phyloP scores from a whole-genome alignment of 1,284 basidiomycete genomes.

The Pulveroboletus sp. region DNA sequence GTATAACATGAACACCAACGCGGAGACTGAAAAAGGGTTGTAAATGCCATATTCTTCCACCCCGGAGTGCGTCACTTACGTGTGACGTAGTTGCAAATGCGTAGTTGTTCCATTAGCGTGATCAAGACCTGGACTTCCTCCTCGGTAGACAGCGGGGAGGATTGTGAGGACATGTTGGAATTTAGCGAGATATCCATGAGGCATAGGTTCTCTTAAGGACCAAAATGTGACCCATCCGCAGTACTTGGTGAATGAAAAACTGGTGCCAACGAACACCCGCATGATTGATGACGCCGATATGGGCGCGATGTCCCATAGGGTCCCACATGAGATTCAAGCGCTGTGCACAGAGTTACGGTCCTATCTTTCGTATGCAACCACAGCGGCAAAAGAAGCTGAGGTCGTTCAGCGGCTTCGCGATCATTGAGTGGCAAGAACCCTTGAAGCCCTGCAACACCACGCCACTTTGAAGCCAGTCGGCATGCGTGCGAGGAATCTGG shows the following conservation, averaged over 20 bases:
- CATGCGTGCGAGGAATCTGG: no score
- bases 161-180: slow-evolving; percentile 13
- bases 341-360: neutral
- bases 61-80: neutral
- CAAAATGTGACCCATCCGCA: neutral
- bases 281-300: neutral
- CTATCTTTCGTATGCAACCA: neutral
- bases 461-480: no score
- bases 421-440: no score
- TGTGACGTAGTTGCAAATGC: slow-evolving; percentile 18
- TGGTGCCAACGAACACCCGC: neutral
- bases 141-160: neutral
- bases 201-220: neutral
- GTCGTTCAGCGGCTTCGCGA: no score
- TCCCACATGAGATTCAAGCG: neutral
- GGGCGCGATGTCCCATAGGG: neutral
- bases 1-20: slow-evolving; percentile 21
- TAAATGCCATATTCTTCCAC: neutral
- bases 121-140: slow-evolving; percentile 4
- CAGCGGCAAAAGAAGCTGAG: neutral
- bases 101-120: slow-evolving; percentile 6
- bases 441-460: no score
- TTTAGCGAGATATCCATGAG: neutral
- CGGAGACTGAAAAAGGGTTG: slow-evolving; percentile 15
- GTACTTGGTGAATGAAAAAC: slow-evolving; percentile 4